Evolutionary conservation across 1,284 basidiomycete species (phyloP), one percentile per base, ranked within the genome.

Genomic region (Xerocomus amazonicus): DNA sequence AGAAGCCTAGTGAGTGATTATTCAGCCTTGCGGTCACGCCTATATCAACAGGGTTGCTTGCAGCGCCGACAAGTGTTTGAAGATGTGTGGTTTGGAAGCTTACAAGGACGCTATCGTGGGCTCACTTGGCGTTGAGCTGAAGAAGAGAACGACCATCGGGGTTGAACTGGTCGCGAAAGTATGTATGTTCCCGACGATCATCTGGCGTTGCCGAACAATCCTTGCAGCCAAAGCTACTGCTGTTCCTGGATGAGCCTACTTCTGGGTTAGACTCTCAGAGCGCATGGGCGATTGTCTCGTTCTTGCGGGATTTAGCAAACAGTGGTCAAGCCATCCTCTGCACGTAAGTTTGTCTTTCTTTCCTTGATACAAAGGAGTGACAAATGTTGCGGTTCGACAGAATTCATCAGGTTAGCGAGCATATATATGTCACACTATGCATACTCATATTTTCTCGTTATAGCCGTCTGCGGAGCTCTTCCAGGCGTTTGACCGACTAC

Each of bases 221-320:
- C 19, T 13, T 23, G 9, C 16, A 50, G 49, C 49, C 49, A 17
- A 41, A 42, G 39, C 9, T 50, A 5, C 39, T 50, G 6, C 19
- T 50, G 19, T 48, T 50, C 29, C 17, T 50, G 28, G 49, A 50
- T 8, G 49, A 48, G n/a, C 42, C 42, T 1, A 91, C 87, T 0
- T 90, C 88, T 9, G 92, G 93, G 39, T 73, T 96, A 27, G 92
- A 95, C 65, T 92, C 90, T 2, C 91, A 94, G 64, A 87, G 84
- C 43, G 91, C 93, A 0, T 94, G 88, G 87, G 87, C 86, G 13
- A 92, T 96, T 59, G 76, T 92, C 45, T 74, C 78, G 2, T 87
- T 95, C 63, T 74, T 95, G 44, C 78, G 86, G 16, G 81, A 85
- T 53, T 78, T 95, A n/a, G 87, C 92, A 9, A 79, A 89, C 54